These are phyloP conservation scores for Suillus placidus DNA, from an alignment of 768 basidiomycete species.

Conservation along the genomic window DNA sequence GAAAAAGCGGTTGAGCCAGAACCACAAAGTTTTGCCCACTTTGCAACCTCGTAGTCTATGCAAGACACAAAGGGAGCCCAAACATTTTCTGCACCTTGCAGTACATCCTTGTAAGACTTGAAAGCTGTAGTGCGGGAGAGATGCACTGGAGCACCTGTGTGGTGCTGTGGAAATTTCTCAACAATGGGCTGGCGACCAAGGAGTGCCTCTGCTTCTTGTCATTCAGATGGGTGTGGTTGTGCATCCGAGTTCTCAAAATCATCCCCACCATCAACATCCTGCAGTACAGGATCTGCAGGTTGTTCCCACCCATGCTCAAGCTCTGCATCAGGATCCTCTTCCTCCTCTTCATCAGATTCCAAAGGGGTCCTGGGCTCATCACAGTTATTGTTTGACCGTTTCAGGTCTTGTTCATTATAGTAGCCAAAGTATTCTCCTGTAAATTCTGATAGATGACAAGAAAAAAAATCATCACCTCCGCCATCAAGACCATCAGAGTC, in stretches of 20 bases:
- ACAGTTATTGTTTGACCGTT: not conserved
- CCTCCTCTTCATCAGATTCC: not conserved
- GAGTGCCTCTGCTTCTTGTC: not conserved
- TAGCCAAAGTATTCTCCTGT: conserved; percentile 3
- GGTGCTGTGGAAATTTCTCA: not conserved
- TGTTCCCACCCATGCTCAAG: not conserved
- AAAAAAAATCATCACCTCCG: not conserved
- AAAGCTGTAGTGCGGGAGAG: not conserved
- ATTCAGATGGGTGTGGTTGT: not conserved
- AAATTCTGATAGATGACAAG: not conserved
- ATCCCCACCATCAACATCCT: not conserved
- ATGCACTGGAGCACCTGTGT: not conserved
- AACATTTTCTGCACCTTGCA: not conserved
- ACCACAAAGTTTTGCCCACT: conserved; percentile 43
- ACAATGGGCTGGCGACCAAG: not conserved
- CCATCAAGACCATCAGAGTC: not conserved
- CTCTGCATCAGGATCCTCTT: not conserved
- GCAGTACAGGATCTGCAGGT: not conserved
- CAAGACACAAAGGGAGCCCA: conserved; percentile 38
- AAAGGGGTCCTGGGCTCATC: not conserved
- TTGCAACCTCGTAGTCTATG: conserved; percentile 42
- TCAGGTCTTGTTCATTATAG: not conserved
- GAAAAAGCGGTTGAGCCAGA: conserved; percentile 40
- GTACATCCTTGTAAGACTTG: not conserved
- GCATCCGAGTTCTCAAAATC: not conserved